These are phyloP conservation scores for Vitellaria paradoxa DNA, from an alignment of 179 eudicot genomes.

Conservation along the genomic window DNA sequence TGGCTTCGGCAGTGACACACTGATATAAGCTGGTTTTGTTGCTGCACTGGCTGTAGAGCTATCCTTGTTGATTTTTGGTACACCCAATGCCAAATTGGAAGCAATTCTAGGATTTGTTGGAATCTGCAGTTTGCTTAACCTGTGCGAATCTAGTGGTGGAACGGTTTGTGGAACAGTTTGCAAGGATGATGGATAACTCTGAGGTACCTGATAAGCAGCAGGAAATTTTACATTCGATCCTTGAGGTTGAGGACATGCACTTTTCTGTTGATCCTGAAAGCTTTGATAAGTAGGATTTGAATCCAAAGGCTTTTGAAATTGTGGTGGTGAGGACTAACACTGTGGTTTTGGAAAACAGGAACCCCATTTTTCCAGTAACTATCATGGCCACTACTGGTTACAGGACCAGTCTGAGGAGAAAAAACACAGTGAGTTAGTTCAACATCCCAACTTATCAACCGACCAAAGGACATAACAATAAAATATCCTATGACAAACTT, in stretches of 20 bases:
- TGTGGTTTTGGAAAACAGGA: slow-evolving; percentile 51
- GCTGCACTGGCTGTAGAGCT: slow-evolving; percentile 39
- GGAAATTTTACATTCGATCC: slow-evolving; percentile 42
- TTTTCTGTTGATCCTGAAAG: slow-evolving; percentile 57
- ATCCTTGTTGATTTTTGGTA: slow-evolving; percentile 53
- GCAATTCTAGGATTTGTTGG: slow-evolving; percentile 90
- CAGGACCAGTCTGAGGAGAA: slow-evolving; percentile 52
- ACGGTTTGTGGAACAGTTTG: slow-evolving; percentile 50
- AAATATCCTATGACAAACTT: not conserved
- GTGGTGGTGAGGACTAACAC: slow-evolving; percentile 36
- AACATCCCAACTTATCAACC: not conserved
- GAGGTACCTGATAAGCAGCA: slow-evolving; percentile 47
- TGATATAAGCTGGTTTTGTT: slow-evolving; percentile 79
- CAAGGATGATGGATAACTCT: slow-evolving; percentile 48
- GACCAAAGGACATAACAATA: not conserved
- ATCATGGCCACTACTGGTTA: slow-evolving; percentile 45
- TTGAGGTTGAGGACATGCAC: slow-evolving; percentile 31
- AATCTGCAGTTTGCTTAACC: slow-evolving; percentile 77
- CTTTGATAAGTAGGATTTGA: slow-evolving; percentile 42
- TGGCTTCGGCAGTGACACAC: slow-evolving; percentile 66
- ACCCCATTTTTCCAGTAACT: slow-evolving; percentile 73
- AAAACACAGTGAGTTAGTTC: slow-evolving; percentile 13
- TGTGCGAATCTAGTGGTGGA: slow-evolving; percentile 55
- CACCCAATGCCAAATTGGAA: slow-evolving; percentile 57
- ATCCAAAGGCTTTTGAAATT: slow-evolving; percentile 51